phyloP scores from a whole-genome alignment of 1,139 yeast genomes.

The Kazachstania sp. region DNA sequence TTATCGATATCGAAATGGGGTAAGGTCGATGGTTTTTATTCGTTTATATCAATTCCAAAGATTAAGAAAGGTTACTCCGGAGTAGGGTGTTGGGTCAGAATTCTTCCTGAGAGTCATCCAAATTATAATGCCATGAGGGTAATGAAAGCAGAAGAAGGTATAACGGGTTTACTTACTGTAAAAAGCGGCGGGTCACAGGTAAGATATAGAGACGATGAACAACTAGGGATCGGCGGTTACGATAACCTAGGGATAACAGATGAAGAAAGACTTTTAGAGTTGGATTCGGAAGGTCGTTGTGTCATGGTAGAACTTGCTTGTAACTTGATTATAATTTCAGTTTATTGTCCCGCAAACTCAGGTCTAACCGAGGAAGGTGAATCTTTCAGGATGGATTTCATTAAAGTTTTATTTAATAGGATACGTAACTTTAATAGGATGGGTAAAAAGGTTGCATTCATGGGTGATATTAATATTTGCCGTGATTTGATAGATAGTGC shows the following conservation, averaged over 20 bases:
- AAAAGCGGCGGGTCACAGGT: conserved; percentile 14
- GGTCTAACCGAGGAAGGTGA: conserved; percentile 63
- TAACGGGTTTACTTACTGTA: conserved; percentile 57
- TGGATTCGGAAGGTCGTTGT: conserved; percentile 83
- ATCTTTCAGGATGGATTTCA: conserved; percentile 48
- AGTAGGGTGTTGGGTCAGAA: conserved; percentile 72
- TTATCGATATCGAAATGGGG: conserved; percentile 47
- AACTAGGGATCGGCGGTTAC: conserved; percentile 64
- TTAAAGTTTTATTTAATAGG: conserved; percentile 50
- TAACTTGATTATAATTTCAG: conserved; percentile 57
- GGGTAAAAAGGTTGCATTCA: conserved; percentile 62
- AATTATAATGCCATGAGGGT: conserved; percentile 41
- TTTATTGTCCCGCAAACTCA: conserved; percentile 93
- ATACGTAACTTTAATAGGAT: conserved; percentile 42
- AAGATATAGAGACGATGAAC: conserved; percentile 18
- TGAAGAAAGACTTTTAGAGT: conserved; percentile 34
- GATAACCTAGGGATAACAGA: conserved; percentile 34
- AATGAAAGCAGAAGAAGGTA: conserved; percentile 77
- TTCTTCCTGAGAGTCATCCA: conserved; percentile 38
- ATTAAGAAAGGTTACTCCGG: conserved; percentile 80
- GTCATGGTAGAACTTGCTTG: conserved; percentile 63
- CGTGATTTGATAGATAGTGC: conserved; percentile 79
- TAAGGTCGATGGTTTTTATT: conserved; percentile 46
- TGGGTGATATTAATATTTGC: conserved; percentile 85
- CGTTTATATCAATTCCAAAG: conserved; percentile 63